Conservation (phyloP, 768 basidiomycete species). For the Agaricus subrufescens region DNA sequence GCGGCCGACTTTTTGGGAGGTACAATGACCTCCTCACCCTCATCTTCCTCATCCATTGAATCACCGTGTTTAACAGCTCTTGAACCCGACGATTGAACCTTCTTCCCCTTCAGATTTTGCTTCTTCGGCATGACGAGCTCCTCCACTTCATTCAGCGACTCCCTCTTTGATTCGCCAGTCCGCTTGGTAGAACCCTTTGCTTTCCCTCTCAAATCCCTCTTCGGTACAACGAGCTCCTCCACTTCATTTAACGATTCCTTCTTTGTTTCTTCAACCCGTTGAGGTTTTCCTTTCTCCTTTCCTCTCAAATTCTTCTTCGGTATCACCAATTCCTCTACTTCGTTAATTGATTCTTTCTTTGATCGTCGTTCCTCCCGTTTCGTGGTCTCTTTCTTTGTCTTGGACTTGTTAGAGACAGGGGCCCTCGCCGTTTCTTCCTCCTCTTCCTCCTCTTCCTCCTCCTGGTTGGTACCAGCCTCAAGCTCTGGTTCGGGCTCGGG, state of each 20-base stretch:
- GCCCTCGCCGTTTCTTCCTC: not conserved
- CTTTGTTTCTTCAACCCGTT: too few species aligned
- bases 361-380: not conserved
- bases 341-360: not conserved
- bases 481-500: conserved; percentile 11
- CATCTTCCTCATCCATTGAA: conserved; percentile 13
- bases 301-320: not conserved
- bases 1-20: conserved; percentile 12
- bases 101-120: not conserved
- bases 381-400: not conserved
- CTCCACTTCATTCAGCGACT: too few species aligned
- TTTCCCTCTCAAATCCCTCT: conserved; percentile 5
- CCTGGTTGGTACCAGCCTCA: not conserved
- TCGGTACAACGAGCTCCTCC: not conserved
- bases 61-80: too few species aligned
- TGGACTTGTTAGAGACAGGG: not conserved
- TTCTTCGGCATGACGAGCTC: conserved; percentile 6
- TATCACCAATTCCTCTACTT: not conserved
- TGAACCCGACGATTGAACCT: too few species aligned
- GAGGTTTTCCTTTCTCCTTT: not conserved
- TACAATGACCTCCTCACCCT: conserved; percentile 12
- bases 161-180: too few species aligned
- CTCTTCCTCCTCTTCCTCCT: not conserved
- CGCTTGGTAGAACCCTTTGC: too few species aligned
- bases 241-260: too few species aligned